Evolutionary conservation across 2,329 filamentous ascomycete genomes (phyloP).

Genomic region (Pestalotiopsis sp.): DNA sequence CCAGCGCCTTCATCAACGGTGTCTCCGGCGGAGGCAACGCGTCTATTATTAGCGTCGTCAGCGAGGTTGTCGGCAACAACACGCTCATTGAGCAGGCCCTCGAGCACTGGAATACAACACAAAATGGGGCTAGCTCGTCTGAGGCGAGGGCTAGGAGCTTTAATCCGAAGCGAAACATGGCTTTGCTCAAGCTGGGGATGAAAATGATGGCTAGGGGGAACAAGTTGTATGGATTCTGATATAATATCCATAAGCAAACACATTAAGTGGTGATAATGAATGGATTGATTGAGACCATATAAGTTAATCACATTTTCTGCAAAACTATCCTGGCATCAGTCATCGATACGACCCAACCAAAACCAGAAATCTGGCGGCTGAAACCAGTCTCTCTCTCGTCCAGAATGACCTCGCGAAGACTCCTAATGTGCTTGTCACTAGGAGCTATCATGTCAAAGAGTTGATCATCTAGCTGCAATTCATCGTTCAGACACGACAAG

Average conservation of each 20-base stretch:
- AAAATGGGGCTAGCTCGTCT: not conserved
- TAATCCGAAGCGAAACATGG: not conserved
- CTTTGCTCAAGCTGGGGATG: not conserved
- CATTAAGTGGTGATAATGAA: no score
- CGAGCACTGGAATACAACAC: constrained; percentile 33
- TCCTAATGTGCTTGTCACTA: not conserved
- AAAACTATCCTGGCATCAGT: not conserved
- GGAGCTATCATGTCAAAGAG: not conserved
- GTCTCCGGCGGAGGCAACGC: constrained; percentile 14
- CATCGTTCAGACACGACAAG: not conserved
- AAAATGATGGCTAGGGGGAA: not conserved
- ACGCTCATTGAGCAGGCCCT: constrained; percentile 40
- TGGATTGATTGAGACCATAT: no score
- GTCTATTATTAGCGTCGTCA: constrained; percentile 35
- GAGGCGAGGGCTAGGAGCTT: not conserved
- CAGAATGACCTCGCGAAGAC: not conserved
- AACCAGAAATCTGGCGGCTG: not conserved
- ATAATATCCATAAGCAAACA: not conserved
- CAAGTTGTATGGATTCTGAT: not conserved
- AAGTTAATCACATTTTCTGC: not conserved
- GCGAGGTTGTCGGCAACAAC: constrained; percentile 39
- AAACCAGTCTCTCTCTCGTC: not conserved
- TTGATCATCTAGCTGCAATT: not conserved
- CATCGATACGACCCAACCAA: not conserved
- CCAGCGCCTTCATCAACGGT: constrained; percentile 27